phyloP scores from a whole-genome alignment of 2,329 filamentous ascomycete species.

The Akanthomyces uredinophilus region DNA sequence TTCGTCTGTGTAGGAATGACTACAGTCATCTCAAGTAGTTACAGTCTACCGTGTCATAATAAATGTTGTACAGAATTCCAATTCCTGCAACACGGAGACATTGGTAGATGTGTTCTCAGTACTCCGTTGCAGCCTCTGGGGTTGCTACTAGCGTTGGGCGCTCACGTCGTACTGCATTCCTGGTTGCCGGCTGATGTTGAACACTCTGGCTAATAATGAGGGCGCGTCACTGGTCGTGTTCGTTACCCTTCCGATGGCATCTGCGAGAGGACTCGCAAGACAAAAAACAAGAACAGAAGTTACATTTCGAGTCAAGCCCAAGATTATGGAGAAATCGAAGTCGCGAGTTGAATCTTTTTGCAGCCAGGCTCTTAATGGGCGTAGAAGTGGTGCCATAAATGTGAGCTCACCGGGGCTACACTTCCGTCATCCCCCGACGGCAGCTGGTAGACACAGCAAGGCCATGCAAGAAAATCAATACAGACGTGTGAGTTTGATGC shows the following conservation, averaged over 20 bases:
- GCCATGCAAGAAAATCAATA: neutral
- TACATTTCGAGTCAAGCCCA: constrained; percentile 21
- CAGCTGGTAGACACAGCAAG: neutral
- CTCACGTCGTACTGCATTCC: constrained; percentile 32
- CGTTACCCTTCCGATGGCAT: constrained; percentile 31
- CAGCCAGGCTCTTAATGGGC: neutral
- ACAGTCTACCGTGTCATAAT: constrained; percentile 36
- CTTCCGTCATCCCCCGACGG: constrained; percentile 8
- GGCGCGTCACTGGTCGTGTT: constrained; percentile 38
- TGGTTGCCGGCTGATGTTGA: constrained; percentile 35
- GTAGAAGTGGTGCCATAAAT: constrained; percentile 6
- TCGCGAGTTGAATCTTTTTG: neutral
- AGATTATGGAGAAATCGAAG: neutral
- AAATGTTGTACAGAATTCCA: constrained; percentile 30
- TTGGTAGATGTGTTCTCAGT: constrained; percentile 49
- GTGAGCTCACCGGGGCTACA: neutral
- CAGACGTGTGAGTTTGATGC: neutral
- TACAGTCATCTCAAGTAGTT: constrained; percentile 38
- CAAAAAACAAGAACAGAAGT: constrained; percentile 23
- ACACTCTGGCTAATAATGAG: no score
- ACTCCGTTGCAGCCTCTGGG: constrained; percentile 32
- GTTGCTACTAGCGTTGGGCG: constrained; percentile 35
- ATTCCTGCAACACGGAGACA: constrained; percentile 54
- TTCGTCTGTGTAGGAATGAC: constrained; percentile 43
- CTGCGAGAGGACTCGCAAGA: constrained; percentile 30